Base-by-base conservation (phyloP, 768 basidiomycete species). In the Leccinum sublutescens region DNA sequence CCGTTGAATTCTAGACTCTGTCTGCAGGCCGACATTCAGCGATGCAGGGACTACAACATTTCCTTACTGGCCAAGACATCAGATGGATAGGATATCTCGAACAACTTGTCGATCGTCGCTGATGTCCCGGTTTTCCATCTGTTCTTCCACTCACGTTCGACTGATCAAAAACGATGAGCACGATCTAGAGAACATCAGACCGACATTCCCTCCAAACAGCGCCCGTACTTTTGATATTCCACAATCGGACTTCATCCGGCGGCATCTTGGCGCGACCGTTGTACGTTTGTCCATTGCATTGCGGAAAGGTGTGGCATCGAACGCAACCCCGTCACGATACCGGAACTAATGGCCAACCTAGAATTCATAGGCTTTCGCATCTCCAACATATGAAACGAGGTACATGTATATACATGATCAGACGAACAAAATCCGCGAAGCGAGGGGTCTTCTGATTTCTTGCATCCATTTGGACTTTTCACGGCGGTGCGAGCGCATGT, bases 391-490 rank as follows among this genome's bases (percentile, higher is more conserved):
- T 40, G 48, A 19, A 52, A 34, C 12, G 40, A 58, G 54, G 57
- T 15, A 67, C 79, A 64, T 70, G 82, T 86, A 75, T 83, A 27
- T 59, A 80, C 83, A 65, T 87, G 86, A 29, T 72, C 77, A 56
- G 83, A 82, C 6, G 82, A 84, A 67, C 86, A 87, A 68, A 84
- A 87, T 57, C 79, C 77, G 29, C 74, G 76, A 65, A 82, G 80
- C 27, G 76, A 75, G 23, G 80, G 74, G 68, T 80, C 81, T 31
- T 81, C 80, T 36, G 80, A 76, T 40, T 79, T 77, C 62, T 77
- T 80, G 64, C 85, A 87, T 34, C 79, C 80, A 58, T 71, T 79
- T 59, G 75, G 40, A 4, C 67, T 78, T 60, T 65, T 66, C 36
- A 72, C 55, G 34, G 65, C 57, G 45, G 23, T 79, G 50, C 82